Evolutionary conservation across 176 grass and related monocot species (phyloP), one percentile per base, ranked within the genome.

Genomic region (Aegilops speltoides): DNA sequence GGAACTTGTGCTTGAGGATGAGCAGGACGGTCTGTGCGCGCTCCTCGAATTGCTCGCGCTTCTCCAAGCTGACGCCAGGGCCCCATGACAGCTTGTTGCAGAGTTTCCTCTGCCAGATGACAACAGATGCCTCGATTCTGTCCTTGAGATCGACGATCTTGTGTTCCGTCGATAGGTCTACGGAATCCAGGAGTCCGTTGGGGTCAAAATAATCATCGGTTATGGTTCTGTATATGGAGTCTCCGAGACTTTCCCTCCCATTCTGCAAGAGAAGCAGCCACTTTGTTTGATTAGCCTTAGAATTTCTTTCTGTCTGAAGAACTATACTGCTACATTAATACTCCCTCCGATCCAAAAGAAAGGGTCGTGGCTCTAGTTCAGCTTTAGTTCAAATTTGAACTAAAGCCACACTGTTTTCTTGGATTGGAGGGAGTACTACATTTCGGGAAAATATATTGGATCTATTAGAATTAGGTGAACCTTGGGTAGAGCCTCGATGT

Each of bases 31-130:
- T 97, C 29, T 97, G 69, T 0, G 92, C 92, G 26, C 94, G 84
- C 79, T 92, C 94, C 31, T 94, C 94, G 6, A 97, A 89, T 38
- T 97, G 86, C 83, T 90, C 94, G 14, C 94, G 90, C 61, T 97
- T 97, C 85, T 90, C 92, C 75, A 91, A 57, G 83, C 92, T 94
- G 15, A 94, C 85, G 43, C 84, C 78, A 0, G 87, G 68, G 24
- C 73, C 82, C 92, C 94, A 97, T 1, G 89, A 89, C 1, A 89
- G 76, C 79, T 90, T 94, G 25, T 88, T 82, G 64, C 50, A 68
- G 23, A 92, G 71, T 54, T 97, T 97, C 75, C 94, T 90, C 71
- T 84, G 90, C 94, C 94, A 97, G 77, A 97, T 97, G 64, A 97
- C 83, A 60, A 94, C 83, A 10, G 94, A 97, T 22, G 94, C 94